Base-by-base conservation (phyloP, 148 eudicot species). In the Drosera capensis region DNA sequence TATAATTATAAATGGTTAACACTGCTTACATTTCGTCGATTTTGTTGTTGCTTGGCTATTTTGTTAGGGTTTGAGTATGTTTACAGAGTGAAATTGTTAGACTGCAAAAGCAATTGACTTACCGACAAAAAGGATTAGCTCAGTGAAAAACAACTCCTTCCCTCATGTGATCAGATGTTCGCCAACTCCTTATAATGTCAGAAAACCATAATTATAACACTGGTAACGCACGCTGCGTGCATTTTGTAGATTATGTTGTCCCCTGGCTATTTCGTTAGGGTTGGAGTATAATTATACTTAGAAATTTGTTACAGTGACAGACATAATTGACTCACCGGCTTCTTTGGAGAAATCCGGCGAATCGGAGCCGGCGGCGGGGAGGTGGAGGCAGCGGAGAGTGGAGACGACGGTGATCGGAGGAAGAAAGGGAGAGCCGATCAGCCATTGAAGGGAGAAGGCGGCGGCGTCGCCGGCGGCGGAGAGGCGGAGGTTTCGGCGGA, bases 341-440 rank as follows among this genome's bases (percentile, higher is more conserved):
- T 79, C 86, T 46, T 52, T 62, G 43, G 70, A 8, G 48, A 56
- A 38, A 54, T 64, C 38, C 1, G 82, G 75, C 14, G 71, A 58
- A 54, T 59, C 55, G 5, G 70, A 55, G 57, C 62, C 46, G 42
- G 87, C 68, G 26, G 62, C 55, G 3, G 44, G 71, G 52, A 56
- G 45, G 63, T 80, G 84, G 55, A 80, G 54, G 66, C 95, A 90
- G 59, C 84, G 62, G 69, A 83, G 8, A 50, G 97, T 78, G 62
- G 97, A 83, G 48, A 61, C 60, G 59, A 84, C 36, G 36, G 85
- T 84, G 64, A 52, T 51, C 8, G 67, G 56, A 13, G 86, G 77
- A 38, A 75, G 68, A 58, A 74, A 84, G 6, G 79, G 87, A 0
- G 97, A 84, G 21, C 84, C 79, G 35, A 83, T 80, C 3, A 88